Base-by-base conservation (phyloP, 108 stramenopile genomes). In the Fistulifera solaris region DNA sequence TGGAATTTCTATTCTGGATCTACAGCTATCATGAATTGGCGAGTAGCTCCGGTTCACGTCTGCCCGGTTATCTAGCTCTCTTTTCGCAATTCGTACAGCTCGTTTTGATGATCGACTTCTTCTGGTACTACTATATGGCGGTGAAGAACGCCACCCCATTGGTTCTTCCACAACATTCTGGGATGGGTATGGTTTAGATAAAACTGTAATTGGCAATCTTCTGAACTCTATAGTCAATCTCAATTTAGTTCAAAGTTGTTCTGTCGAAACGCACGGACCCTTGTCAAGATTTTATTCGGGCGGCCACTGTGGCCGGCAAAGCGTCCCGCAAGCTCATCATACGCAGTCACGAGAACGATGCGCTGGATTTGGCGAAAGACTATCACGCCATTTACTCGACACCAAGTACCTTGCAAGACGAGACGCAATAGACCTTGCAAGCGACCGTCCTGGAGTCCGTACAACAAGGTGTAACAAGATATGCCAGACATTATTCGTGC, bases 11-110 rank as follows among this genome's bases (percentile, higher is more conserved):
- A 56, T 99, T 99, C 67, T 99, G 98, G 98, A 63, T 94, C 28
- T 90, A 85, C 74, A 95, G 94, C 48, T 99, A 92, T 84, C 89
- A 89, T 66, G 98, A 99, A 83, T 85, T 99, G 24, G 83, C 94
- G 21, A 93, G 77, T 54, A 71, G 64, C 54, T 48, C 83, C 19
- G 95, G 94, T 23, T 90, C 89, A 27, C 73, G 73, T 52, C 62
- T 94, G 55, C 93, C 94, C 41, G 98, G 98, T 38, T 93, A 95
- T 62, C 59, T 98, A 27, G 97, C 97, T n/a, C 71, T 99, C 38
- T 73, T 96, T 59, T 71, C 93, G 12, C 98, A 98, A 73, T 83
- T 97, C 54, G 70, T 92, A n/a, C 97, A 99, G 64, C 72, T 97
- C 54, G 73, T 94, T 50, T 67, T 98, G 53, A 97, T 99, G 96